These are phyloP conservation scores for Eutrema japonicum DNA, from an alignment of 345 rosid genomes.

Conservation along the genomic window DNA sequence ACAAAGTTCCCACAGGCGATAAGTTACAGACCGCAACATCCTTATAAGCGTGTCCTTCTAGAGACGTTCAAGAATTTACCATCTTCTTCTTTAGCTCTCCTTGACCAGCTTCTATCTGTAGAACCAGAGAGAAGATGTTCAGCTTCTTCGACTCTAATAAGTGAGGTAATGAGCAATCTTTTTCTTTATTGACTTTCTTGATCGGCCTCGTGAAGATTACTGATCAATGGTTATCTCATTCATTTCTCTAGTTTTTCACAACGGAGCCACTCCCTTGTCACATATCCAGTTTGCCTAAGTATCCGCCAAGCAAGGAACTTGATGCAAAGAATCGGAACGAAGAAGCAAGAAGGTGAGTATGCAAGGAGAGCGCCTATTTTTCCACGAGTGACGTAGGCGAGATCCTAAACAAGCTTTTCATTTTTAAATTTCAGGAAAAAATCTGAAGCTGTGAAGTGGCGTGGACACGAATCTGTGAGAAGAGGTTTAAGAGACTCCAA, in stretches of 20 bases:
- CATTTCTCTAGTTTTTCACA: slow-evolving; percentile 58
- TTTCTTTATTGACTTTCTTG: slow-evolving; percentile 8
- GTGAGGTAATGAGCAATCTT: slow-evolving; percentile 50
- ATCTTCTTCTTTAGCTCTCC: slow-evolving; percentile 57
- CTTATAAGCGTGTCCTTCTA: slow-evolving; percentile 57
- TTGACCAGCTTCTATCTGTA: slow-evolving; percentile 68
- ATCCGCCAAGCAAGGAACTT: slow-evolving; percentile 82
- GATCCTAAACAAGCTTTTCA: slow-evolving; percentile 19
- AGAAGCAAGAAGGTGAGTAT: slow-evolving; percentile 63
- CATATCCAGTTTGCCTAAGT: slow-evolving; percentile 70
- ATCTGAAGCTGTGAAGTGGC: slow-evolving; percentile 63
- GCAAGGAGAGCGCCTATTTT: not conserved
- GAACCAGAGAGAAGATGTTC: slow-evolving; percentile 73
- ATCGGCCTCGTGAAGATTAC: not conserved
- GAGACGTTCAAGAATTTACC: slow-evolving; percentile 68
- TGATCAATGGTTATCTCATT: slow-evolving; percentile 7
- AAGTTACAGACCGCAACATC: slow-evolving; percentile 75
- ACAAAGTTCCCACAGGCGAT: slow-evolving; percentile 70
- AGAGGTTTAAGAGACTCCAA: slow-evolving; percentile 58
- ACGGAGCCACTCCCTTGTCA: slow-evolving; percentile 69
- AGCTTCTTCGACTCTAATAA: slow-evolving; percentile 60
- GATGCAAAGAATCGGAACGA: slow-evolving; percentile 63
- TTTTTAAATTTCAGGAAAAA: slow-evolving; percentile 54
- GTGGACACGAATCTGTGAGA: slow-evolving; percentile 72
- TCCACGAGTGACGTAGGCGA: not conserved